Percentiles rank a stretch among this genome's conserved stretches.
Conservation (phyloP, 108 stramenopile species). For the Pseudonitzschia delicatissima region DNA sequence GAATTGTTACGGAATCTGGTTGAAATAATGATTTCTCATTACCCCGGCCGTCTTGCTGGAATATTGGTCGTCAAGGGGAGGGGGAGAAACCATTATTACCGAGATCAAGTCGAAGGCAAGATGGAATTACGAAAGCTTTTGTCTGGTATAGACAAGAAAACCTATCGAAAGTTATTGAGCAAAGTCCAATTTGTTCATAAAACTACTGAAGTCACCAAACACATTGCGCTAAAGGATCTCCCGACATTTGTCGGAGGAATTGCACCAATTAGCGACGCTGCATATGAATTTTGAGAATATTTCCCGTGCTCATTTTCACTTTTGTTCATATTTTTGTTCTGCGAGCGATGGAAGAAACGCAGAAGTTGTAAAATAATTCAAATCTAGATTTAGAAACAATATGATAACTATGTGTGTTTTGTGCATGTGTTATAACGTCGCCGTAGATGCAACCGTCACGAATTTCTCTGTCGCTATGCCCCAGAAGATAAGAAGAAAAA, state of each 20-base stretch:
- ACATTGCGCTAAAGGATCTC: constrained; percentile 40
- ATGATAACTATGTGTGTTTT: background rate
- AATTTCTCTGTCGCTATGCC: constrained; percentile 14
- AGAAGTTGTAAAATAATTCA: too few species aligned
- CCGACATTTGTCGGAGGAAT: constrained; percentile 47
- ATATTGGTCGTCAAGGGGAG: constrained; percentile 51
- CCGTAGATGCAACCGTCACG: background rate
- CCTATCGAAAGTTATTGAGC: constrained; percentile 21
- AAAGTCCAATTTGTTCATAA: constrained; percentile 39
- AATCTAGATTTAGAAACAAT: too few species aligned
- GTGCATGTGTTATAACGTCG: background rate
- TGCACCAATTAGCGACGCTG: constrained; percentile 12
- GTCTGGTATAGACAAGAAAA: background rate
- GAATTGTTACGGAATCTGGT: constrained; percentile 34
- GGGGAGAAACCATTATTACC: constrained; percentile 22
- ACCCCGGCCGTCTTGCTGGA: constrained; percentile 57
- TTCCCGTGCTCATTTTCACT: background rate
- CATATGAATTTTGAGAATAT: constrained; percentile 18
- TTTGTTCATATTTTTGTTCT: too few species aligned
- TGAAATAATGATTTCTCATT: constrained; percentile 41
- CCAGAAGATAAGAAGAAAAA: constrained; percentile 15
- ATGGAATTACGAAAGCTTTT: constrained; percentile 22
- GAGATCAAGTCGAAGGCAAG: constrained; percentile 15
- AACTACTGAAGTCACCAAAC: constrained; percentile 34
- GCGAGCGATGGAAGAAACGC: too few species aligned